These are phyloP conservation scores for Ophiostoma populinum DNA, from an alignment of 2,329 filamentous ascomycete species.

Conservation along the genomic window DNA sequence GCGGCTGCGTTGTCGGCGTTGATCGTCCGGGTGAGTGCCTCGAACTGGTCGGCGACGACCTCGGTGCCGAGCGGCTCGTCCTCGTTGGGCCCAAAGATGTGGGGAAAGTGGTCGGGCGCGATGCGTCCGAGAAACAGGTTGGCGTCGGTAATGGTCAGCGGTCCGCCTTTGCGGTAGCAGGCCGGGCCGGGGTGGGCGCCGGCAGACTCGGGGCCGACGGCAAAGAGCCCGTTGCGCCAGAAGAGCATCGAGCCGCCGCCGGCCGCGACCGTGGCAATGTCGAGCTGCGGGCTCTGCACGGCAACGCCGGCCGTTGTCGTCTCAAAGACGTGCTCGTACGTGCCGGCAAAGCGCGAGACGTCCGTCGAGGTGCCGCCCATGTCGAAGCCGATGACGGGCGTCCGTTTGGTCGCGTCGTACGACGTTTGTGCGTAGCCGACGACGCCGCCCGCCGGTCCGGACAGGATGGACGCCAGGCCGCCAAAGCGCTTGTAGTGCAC, in stretches of 20 bases:
- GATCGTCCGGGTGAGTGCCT: slow-evolving; percentile 73
- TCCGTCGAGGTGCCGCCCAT: slow-evolving; percentile 24
- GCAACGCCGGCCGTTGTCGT: slow-evolving; percentile 61
- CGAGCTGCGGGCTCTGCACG: slow-evolving; percentile 76
- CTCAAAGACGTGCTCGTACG: slow-evolving; percentile 52
- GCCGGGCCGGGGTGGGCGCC: slow-evolving; percentile 49
- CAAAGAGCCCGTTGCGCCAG: slow-evolving; percentile 71
- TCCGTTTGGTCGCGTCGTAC: slow-evolving; percentile 48
- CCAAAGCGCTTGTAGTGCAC: slow-evolving; percentile 11
- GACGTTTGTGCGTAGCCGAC: slow-evolving; percentile 59
- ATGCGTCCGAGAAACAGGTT: slow-evolving; percentile 44
- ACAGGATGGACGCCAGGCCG: slow-evolving; percentile 40
- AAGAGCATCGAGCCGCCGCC: slow-evolving; percentile 46
- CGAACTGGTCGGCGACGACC: slow-evolving; percentile 53
- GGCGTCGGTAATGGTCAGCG: slow-evolving; percentile 36
- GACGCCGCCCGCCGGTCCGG: slow-evolving; percentile 53
- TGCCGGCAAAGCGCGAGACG: slow-evolving; percentile 20
- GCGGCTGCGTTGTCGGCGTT: slow-evolving; percentile 41
- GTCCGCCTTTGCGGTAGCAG: slow-evolving; percentile 43
- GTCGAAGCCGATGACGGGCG: slow-evolving; percentile 56
- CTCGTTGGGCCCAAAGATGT: slow-evolving; percentile 51
- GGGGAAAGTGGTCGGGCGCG: slow-evolving; percentile 43
- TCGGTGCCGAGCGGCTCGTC: slow-evolving; percentile 62
- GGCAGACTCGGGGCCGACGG: slow-evolving; percentile 69
- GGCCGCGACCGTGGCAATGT: slow-evolving; percentile 88